phyloP scores from a whole-genome alignment of 805 yeast species.

The Suhomyces prunicola region DNA sequence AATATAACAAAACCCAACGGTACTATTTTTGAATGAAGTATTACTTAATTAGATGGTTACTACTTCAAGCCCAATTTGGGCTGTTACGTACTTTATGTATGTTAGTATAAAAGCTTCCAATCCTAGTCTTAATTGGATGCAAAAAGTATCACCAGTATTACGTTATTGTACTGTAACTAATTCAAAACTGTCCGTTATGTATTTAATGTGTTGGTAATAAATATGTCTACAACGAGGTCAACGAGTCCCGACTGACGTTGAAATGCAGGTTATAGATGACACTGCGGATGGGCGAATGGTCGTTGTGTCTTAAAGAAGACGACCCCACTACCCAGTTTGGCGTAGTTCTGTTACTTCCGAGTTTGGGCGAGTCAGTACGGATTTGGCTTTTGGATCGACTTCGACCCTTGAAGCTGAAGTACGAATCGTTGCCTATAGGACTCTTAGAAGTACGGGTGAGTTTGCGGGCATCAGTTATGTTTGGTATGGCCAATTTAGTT shows the following conservation, averaged over 20 bases:
- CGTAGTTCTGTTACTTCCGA: background rate
- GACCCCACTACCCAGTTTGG: background rate
- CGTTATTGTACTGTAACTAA: too few species aligned
- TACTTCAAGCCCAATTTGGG: too few species aligned
- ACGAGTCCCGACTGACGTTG: background rate
- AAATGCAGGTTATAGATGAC: background rate
- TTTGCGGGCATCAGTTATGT: background rate
- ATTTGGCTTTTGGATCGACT: background rate
- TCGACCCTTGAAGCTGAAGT: background rate
- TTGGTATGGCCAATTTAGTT: background rate
- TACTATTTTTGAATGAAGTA: too few species aligned
- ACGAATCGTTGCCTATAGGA: background rate
- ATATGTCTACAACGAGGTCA: background rate
- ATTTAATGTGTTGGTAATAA: conserved; percentile 19
- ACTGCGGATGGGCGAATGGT: background rate
- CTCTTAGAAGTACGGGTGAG: background rate
- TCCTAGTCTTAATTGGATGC: too few species aligned
- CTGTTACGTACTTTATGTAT: too few species aligned
- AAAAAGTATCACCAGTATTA: too few species aligned
- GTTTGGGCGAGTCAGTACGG: background rate
- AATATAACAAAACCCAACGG: too few species aligned
- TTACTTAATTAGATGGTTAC: too few species aligned
- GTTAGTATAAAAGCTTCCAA: too few species aligned
- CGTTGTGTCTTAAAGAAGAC: background rate
- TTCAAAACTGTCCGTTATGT: conserved; percentile 33